Percentiles rank a stretch among this genome's conserved stretches.
phyloP scores from a whole-genome alignment of 2,329 filamentous ascomycete genomes.

The Endoconidiophora laricicola region DNA sequence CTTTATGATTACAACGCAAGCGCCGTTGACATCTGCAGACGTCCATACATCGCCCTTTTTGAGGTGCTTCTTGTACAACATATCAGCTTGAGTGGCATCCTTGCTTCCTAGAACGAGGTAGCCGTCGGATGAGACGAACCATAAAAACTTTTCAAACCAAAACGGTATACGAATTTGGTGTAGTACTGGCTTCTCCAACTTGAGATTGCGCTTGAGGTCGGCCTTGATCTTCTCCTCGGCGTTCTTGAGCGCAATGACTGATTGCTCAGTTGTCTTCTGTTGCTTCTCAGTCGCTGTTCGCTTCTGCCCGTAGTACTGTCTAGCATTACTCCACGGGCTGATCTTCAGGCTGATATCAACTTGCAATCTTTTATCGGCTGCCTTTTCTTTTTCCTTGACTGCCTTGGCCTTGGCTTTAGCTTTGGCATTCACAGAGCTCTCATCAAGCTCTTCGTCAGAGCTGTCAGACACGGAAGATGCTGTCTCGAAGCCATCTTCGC shows the following conservation, averaged over 20 bases:
- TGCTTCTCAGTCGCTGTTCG: conserved; percentile 72
- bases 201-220: conserved; percentile 46
- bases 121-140: conserved; percentile 90
- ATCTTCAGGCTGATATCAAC: conserved; percentile 75
- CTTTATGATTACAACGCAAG: conserved; percentile 75
- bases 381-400: conserved; percentile 21
- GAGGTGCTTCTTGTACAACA: conserved; percentile 74
- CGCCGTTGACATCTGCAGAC: conserved; percentile 74
- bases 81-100: conserved; percentile 78
- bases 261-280: conserved; percentile 69
- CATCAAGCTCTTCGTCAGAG: conserved; percentile 18
- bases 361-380: conserved; percentile 38
- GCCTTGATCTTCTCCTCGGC: conserved; percentile 25
- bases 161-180: conserved; percentile 67
- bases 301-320: conserved; percentile 83
- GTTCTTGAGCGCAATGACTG: conserved; percentile 68
- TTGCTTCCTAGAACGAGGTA: conserved; percentile 83
- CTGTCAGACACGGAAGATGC: conserved; percentile 46
- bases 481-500: conserved; percentile 40
- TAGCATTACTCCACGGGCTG: conserved; percentile 76
- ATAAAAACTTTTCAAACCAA: conserved; percentile 96
- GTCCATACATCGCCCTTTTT: conserved; percentile 84
- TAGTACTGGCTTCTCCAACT: conserved; percentile 78
- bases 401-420: background rate
- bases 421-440: conserved; percentile 19